Conservation (phyloP, 306 rosid species). For the Cajanus cajan region DNA sequence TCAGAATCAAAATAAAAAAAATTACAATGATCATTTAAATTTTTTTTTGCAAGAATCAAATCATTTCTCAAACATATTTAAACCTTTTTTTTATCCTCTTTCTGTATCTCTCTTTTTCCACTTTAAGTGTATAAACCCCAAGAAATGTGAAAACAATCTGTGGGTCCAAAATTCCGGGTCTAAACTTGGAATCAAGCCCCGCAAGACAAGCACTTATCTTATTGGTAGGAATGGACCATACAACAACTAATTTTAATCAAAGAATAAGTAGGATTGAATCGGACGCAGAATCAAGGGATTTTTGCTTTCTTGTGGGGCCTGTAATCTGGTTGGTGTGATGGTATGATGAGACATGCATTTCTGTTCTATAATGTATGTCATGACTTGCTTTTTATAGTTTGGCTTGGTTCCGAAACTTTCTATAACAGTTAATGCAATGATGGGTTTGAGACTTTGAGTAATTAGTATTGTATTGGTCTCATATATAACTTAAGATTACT, state of each 20-base stretch:
- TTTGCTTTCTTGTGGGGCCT: constrained; percentile 34
- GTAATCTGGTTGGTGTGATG: constrained; percentile 32
- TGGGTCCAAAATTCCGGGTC: constrained; percentile 27
- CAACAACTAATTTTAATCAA: constrained; percentile 30
- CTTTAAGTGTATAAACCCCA: no score
- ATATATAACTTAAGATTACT: neutral
- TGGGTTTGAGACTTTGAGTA: no score
- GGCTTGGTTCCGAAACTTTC: neutral
- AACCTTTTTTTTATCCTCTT: no score
- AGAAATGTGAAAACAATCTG: no score
- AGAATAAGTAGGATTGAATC: constrained; percentile 35
- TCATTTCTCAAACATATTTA: no score
- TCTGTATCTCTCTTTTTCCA: no score
- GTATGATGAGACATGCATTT: constrained; percentile 37
- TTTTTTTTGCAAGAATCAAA: no score
- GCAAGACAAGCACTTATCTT: constrained; percentile 41
- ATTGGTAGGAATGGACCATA: constrained; percentile 36
- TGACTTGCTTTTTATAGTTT: neutral
- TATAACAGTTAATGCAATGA: neutral
- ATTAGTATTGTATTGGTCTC: neutral
- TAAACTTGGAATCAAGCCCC: constrained; percentile 35
- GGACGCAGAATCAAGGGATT: constrained; percentile 37
- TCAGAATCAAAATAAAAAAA: no score
- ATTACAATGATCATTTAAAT: no score
- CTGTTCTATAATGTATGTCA: constrained; percentile 25